Evolutionary conservation across 2,329 filamentous ascomycete genomes (phyloP).

Genomic region (Penicillium sp.): DNA sequence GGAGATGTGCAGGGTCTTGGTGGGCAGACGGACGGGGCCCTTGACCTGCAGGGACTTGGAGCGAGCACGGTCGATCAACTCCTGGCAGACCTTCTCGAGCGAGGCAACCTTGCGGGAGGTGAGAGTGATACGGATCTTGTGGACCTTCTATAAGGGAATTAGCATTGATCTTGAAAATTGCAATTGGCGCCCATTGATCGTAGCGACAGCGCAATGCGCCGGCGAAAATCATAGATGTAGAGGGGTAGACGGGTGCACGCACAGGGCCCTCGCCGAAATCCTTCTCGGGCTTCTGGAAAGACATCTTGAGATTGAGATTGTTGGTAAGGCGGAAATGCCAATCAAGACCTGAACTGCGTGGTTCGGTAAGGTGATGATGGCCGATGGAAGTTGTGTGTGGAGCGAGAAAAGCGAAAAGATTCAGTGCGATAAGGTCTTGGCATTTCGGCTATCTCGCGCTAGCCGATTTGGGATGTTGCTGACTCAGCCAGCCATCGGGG

Average conservation of each 20-base stretch:
- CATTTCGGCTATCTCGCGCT: slow-evolving; percentile 39
- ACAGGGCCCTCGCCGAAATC: slow-evolving; percentile 82
- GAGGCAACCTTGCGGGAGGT: slow-evolving; percentile 90
- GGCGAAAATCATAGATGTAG: slow-evolving; percentile 8
- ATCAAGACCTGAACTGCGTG: slow-evolving; percentile 75
- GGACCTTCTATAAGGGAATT: slow-evolving; percentile 62
- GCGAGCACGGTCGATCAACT: slow-evolving; percentile 98
- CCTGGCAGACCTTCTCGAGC: slow-evolving; percentile 96
- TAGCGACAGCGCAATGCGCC: slow-evolving; percentile 1
- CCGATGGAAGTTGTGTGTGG: slow-evolving; percentile 24
- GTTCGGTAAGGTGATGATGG: slow-evolving; percentile 76
- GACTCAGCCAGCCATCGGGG: slow-evolving; percentile 14
- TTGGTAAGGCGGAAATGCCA: slow-evolving; percentile 42
- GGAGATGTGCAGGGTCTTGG: slow-evolving; percentile 93
- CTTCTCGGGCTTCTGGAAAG: slow-evolving; percentile 94
- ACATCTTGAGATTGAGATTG: slow-evolving; percentile 58
- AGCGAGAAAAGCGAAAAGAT: slow-evolving; percentile 20
- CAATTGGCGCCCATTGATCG: background rate
- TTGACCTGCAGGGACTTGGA: slow-evolving; percentile 98
- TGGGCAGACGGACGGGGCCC: slow-evolving; percentile 94
- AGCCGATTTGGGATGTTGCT: slow-evolving; percentile 25
- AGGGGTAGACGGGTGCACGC: slow-evolving; percentile 38
- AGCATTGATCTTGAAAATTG: slow-evolving; percentile 3
- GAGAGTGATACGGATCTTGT: slow-evolving; percentile 98
- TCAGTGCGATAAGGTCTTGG: slow-evolving; percentile 31